Conservation (phyloP, 805 yeast species). For the Cyberlindnera veronae region DNA sequence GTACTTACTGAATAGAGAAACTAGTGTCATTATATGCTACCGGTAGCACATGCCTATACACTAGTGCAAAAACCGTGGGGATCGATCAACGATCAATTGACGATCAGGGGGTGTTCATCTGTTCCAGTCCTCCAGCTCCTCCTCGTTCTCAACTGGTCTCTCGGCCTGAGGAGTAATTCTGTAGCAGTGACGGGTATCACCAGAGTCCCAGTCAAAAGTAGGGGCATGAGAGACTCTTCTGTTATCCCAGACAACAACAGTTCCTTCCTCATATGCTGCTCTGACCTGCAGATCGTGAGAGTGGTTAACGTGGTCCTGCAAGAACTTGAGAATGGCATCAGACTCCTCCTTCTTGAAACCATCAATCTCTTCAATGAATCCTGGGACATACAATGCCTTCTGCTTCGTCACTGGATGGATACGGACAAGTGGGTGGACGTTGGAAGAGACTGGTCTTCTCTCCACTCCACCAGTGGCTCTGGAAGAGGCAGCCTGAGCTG, state of each 20-base stretch:
- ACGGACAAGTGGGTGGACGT: slow-evolving; percentile 63
- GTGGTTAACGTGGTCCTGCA: slow-evolving; percentile 49
- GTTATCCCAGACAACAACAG: slow-evolving; percentile 79
- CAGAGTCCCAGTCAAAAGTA: slow-evolving; percentile 65
- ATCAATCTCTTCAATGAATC: slow-evolving; percentile 62
- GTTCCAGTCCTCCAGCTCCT: slow-evolving; percentile 30
- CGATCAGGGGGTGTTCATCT: too few species aligned
- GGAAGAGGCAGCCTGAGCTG: slow-evolving; percentile 63
- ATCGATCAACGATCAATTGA: too few species aligned
- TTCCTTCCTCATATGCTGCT: slow-evolving; percentile 65
- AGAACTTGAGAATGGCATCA: slow-evolving; percentile 51
- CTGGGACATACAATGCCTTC: slow-evolving; percentile 55
- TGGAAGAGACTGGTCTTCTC: slow-evolving; percentile 55
- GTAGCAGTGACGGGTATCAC: slow-evolving; percentile 66
- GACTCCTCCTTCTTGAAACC: too few species aligned
- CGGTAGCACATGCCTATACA: too few species aligned
- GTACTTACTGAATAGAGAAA: too few species aligned
- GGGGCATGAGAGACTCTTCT: slow-evolving; percentile 69
- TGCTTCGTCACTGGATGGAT: slow-evolving; percentile 70
- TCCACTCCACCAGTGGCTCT: slow-evolving; percentile 57
- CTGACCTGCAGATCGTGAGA: slow-evolving; percentile 62
- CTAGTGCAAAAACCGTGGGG: too few species aligned
- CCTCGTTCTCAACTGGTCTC: slow-evolving; percentile 54
- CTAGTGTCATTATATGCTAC: too few species aligned
- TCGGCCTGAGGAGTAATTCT: slow-evolving; percentile 74